Percentiles rank a stretch among this genome's conserved stretches.
Evolutionary conservation across 352 stramenopile genomes (phyloP).

Genomic region (Phytopythium helicoides): DNA sequence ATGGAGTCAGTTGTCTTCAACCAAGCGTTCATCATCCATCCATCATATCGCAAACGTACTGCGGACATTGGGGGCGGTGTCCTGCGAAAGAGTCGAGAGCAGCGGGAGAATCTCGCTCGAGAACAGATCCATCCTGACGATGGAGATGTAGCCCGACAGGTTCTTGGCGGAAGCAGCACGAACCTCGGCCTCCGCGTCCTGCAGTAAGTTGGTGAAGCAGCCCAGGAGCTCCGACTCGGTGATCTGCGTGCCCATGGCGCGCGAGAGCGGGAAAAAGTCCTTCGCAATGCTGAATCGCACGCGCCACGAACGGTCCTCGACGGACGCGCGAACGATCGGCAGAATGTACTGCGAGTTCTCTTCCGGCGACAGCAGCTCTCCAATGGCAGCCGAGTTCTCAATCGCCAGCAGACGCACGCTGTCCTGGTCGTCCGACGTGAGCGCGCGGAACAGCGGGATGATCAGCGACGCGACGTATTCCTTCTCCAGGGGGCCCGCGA

Average conservation of each 20-base stretch:
- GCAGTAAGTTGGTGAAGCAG: slow-evolving; percentile 86
- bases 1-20: too few relatives aligned
- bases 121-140: slow-evolving; percentile 91
- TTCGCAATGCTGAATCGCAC: slow-evolving; percentile 95
- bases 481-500: slow-evolving; percentile 69
- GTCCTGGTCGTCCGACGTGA: slow-evolving; percentile 93
- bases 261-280: slow-evolving; percentile 86
- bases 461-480: slow-evolving; percentile 65
- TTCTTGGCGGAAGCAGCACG: slow-evolving; percentile 91
- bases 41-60: too few relatives aligned
- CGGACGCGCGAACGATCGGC: slow-evolving; percentile 69
- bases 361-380: slow-evolving; percentile 64
- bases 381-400: slow-evolving; percentile 80
- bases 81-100: slow-evolving; percentile 88
- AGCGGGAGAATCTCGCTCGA: slow-evolving; percentile 87
- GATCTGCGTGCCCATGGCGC: slow-evolving; percentile 76
- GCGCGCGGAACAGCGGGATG: slow-evolving; percentile 83
- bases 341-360: slow-evolving; percentile 77
- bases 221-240: slow-evolving; percentile 87
- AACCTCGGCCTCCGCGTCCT: slow-evolving; percentile 93
- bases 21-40: too few relatives aligned
- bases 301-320: slow-evolving; percentile 89
- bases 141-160: slow-evolving; percentile 90
- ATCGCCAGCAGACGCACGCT: slow-evolving; percentile 93
- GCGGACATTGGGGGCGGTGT: slow-evolving; percentile 88